Conservation (phyloP, 495 filamentous ascomycete species). For the Daldinia bambusicola region DNA sequence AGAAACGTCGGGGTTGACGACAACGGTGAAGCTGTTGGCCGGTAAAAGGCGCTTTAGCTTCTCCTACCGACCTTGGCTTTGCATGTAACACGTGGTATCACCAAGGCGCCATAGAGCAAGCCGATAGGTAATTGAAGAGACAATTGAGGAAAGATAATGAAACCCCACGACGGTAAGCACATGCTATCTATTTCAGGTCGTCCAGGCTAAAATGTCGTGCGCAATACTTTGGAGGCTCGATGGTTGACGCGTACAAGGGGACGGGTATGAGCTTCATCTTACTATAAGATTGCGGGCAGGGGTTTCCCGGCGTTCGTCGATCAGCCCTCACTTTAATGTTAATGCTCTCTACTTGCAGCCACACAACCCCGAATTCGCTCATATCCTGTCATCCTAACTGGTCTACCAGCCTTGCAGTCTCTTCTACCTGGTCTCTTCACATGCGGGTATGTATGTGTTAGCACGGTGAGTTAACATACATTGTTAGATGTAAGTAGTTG, state of each 20-base stretch:
- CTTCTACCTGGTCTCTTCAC: constrained; percentile 19
- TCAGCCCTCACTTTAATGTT: constrained; percentile 26
- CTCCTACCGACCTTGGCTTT: constrained; percentile 8
- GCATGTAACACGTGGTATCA: constrained; percentile 21
- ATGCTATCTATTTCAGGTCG: constrained; percentile 21
- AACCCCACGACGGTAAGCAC: neutral
- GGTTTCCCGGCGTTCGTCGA: constrained; percentile 33
- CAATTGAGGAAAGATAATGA: no score
- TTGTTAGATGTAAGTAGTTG: constrained; percentile 14
- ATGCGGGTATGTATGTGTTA: constrained; percentile 22
- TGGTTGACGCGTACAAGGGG: constrained; percentile 43
- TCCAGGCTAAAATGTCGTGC: constrained; percentile 38
- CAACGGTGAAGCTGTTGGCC: neutral
- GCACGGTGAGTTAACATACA: constrained; percentile 4
- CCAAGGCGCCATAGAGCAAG: constrained; percentile 1
- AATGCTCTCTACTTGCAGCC: constrained; percentile 30
- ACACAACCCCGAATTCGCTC: constrained; percentile 33
- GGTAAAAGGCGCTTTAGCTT: constrained; percentile 23
- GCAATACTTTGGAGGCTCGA: constrained; percentile 20
- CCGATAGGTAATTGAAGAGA: no score
- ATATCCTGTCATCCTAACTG: constrained; percentile 12
- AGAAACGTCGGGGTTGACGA: neutral
- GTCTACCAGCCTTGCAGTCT: no score
- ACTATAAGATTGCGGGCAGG: constrained; percentile 43
- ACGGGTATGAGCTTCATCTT: constrained; percentile 45